These are phyloP conservation scores for Seminavis robusta DNA, from an alignment of 108 stramenopile genomes.

Conservation along the genomic window DNA sequence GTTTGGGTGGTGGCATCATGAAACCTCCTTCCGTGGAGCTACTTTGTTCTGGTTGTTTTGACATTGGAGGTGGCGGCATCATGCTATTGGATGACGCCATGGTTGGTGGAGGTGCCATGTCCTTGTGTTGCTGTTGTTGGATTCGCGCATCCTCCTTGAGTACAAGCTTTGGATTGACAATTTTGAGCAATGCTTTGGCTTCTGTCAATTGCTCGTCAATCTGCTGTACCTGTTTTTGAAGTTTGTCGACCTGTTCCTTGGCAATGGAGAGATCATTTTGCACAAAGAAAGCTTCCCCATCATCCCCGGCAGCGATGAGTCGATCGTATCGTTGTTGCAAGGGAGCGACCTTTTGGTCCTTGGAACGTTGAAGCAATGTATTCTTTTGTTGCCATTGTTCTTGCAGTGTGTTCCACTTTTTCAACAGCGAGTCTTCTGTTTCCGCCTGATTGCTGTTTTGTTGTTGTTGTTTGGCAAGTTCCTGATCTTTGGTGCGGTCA, in stretches of 20 bases:
- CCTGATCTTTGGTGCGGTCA: constrained; percentile 34
- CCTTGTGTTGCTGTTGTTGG: background rate
- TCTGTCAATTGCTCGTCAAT: constrained; percentile 32
- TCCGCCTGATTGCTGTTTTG: constrained; percentile 19
- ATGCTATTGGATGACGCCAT: background rate
- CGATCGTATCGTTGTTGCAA: background rate
- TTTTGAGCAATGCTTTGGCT: constrained; percentile 38
- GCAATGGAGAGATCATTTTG: constrained; percentile 65
- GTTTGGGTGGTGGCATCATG: constrained; percentile 2
- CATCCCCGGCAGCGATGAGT: constrained; percentile 24
- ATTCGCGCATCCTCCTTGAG: constrained; percentile 25
- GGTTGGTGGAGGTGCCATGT: constrained; percentile 12
- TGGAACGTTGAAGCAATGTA: background rate
- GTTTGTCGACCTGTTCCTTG: constrained; percentile 36
- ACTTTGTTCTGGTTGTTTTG: constrained; percentile 1
- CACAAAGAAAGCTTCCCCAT: constrained; percentile 67
- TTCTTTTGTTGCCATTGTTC: constrained; percentile 1
- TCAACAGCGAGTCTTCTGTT: constrained; percentile 29
- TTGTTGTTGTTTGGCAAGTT: too few species aligned
- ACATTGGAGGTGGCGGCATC: constrained; percentile 20
- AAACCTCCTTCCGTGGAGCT: background rate
- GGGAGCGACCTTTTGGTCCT: too few species aligned
- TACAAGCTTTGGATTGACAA: constrained; percentile 58
- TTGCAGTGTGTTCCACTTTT: constrained; percentile 31
- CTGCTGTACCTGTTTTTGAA: constrained; percentile 4